These are phyloP conservation scores for Juncus inflexus DNA, from an alignment of 176 grass and related monocot species.

Conservation along the genomic window DNA sequence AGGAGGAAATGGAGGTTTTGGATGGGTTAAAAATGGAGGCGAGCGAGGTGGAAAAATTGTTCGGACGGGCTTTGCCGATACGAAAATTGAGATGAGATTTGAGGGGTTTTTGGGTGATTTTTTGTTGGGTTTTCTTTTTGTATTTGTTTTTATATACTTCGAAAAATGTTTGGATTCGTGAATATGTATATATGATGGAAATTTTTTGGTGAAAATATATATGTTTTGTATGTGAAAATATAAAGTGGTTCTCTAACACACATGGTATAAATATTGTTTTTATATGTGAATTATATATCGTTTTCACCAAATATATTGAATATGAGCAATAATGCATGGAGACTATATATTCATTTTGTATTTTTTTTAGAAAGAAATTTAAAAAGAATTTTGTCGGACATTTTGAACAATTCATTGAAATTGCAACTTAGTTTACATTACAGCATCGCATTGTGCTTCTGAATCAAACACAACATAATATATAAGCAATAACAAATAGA, in stretches of 20 bases:
- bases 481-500: no score
- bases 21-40: conserved; percentile 87
- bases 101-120: background rate
- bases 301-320: background rate
- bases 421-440: no score
- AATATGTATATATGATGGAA: conserved; percentile 5
- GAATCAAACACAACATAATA: no score
- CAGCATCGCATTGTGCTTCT: no score
- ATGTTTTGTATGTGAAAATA: background rate
- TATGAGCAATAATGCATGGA: no score
- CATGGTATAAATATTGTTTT: no score
- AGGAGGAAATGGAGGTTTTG: conserved; percentile 89
- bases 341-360: no score
- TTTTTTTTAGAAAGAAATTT: no score
- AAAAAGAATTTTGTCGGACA: no score
- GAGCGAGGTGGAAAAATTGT: conserved; percentile 65
- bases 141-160: background rate
- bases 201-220: background rate
- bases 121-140: background rate
- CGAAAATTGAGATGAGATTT: conserved; percentile 70
- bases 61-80: conserved; percentile 64
- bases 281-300: background rate
- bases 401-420: no score
- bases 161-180: conserved; percentile 3
- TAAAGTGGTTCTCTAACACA: background rate